Evolutionary conservation across 164 flowering plant species (phyloP), one percentile per base, ranked within the genome.

Genomic region (Magnolia sinica): DNA sequence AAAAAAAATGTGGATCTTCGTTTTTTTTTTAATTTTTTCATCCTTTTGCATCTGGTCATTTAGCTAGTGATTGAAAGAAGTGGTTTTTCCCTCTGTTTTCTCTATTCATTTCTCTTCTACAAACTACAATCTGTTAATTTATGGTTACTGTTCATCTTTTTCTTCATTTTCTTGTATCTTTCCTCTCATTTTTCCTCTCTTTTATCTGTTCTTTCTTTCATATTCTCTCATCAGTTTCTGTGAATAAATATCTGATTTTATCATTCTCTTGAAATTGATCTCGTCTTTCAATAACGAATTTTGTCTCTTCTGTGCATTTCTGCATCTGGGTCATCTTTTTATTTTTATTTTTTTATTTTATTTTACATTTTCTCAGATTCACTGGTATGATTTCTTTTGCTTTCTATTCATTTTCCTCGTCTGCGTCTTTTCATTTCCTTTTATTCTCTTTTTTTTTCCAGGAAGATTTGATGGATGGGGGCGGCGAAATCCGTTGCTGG

Each of bases 401-500:
- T 27, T 68, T 65, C n/a, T 49, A 3, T 74, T 50, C 49, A 9
- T 37, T 18, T n/a, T 63, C 23, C 10, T 23, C 11, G 11, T n/a
- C 23, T 31, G n/a, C 2, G n/a, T 68, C 51, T 52, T 11, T 19
- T 19, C n/a, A 51, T 24, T 64, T 52, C 24, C 6, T 23, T 31
- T 31, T 31, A 31, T 31, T 31, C 2, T 31, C 4, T 37, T 37
- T 37, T 13, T 18, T 64, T 72, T 50, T 22, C 6, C 8, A 65
- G 24, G 69, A 51, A 64, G 66, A 69, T 51, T 20, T 79, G 76
- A 90, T 89, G 92, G 94, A 87, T 31, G 89, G 77, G 27, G 84
- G 51, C 58, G 66, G 81, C 20, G 87, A 88, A 74, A 61, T 79
- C 9, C 79, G 92, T 37, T 73, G 82, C 65, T 95, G 98, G 98